These are phyloP conservation scores for Ceratocystiopsis sp. DNA, from an alignment of 2,329 filamentous ascomycete species.

Conservation along the genomic window DNA sequence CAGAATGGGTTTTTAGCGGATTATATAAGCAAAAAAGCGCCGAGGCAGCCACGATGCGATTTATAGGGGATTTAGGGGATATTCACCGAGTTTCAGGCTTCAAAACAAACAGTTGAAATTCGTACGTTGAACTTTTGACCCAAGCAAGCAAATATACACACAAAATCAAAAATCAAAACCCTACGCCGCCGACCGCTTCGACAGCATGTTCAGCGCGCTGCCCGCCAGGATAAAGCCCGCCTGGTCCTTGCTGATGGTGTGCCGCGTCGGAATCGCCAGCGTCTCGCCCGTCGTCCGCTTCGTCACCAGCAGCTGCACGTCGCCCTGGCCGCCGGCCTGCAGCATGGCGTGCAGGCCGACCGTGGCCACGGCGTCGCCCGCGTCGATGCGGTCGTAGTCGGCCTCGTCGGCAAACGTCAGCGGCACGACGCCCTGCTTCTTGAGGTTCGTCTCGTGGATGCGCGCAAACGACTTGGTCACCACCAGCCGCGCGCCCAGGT, in stretches of 20 bases:
- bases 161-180: too few relatives aligned
- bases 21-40: too few relatives aligned
- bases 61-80: too few relatives aligned
- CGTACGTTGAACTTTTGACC: too few relatives aligned
- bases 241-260: slow-evolving; percentile 80
- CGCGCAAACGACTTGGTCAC: slow-evolving; percentile 69
- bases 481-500: slow-evolving; percentile 68
- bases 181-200: slow-evolving; percentile 27
- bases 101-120: too few relatives aligned
- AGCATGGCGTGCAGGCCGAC: slow-evolving; percentile 74
- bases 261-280: slow-evolving; percentile 59
- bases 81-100: too few relatives aligned
- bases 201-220: slow-evolving; percentile 80
- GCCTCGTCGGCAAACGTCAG: slow-evolving; percentile 76
- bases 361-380: slow-evolving; percentile 70
- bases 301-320: slow-evolving; percentile 50
- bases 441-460: slow-evolving; percentile 87
- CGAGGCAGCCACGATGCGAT: too few relatives aligned
- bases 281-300: slow-evolving; percentile 47
- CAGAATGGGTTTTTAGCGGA: too few relatives aligned
- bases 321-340: slow-evolving; percentile 56
- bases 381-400: slow-evolving; percentile 72
- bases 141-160: too few relatives aligned
- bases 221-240: slow-evolving; percentile 83
- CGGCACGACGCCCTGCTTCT: slow-evolving; percentile 94